phyloP scores from a whole-genome alignment of 73 alveolate genomes.

The Paramecium bursaria region DNA sequence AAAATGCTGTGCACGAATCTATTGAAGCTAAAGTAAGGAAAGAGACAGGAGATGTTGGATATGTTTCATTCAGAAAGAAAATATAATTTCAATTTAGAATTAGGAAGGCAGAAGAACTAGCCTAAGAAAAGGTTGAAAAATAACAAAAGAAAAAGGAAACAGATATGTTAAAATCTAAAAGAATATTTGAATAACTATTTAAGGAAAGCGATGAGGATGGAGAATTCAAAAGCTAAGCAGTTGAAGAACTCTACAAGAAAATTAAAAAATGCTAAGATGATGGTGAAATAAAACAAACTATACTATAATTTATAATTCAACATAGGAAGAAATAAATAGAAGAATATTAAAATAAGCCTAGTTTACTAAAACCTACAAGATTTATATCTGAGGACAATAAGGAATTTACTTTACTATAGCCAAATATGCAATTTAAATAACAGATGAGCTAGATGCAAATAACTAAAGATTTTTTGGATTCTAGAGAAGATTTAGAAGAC shows the following conservation, averaged over 20 bases:
- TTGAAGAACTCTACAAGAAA: slow-evolving; percentile 29
- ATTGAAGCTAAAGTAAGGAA: slow-evolving; percentile 70
- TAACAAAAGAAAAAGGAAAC: slow-evolving; percentile 51
- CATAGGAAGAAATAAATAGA: slow-evolving; percentile 53
- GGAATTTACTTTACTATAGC: slow-evolving; percentile 64
- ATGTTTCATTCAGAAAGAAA: slow-evolving; percentile 64
- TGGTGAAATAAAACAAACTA: slow-evolving; percentile 33
- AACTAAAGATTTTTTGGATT: slow-evolving; percentile 47
- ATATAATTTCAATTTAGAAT: slow-evolving; percentile 60
- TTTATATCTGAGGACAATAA: slow-evolving; percentile 67
- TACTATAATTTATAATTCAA: neutral
- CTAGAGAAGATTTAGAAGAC: slow-evolving; percentile 62
- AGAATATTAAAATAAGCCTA: slow-evolving; percentile 54
- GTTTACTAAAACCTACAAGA: slow-evolving; percentile 31
- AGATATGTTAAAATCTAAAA: slow-evolving; percentile 31
- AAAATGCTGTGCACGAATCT: slow-evolving; percentile 69
- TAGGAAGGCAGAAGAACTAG: slow-evolving; percentile 59
- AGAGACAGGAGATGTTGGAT: slow-evolving; percentile 68
- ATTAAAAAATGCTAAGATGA: slow-evolving; percentile 41
- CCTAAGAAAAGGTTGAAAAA: slow-evolving; percentile 44
- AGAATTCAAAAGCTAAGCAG: slow-evolving; percentile 30
- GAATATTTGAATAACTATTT: slow-evolving; percentile 44
- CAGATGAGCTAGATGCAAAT: slow-evolving; percentile 39
- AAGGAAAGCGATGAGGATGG: slow-evolving; percentile 35
- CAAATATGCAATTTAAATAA: slow-evolving; percentile 51